Evolutionary conservation across 2,329 filamentous ascomycete genomes (phyloP), one percentile per base, ranked within the genome.

Genomic region (Nemania sp.): DNA sequence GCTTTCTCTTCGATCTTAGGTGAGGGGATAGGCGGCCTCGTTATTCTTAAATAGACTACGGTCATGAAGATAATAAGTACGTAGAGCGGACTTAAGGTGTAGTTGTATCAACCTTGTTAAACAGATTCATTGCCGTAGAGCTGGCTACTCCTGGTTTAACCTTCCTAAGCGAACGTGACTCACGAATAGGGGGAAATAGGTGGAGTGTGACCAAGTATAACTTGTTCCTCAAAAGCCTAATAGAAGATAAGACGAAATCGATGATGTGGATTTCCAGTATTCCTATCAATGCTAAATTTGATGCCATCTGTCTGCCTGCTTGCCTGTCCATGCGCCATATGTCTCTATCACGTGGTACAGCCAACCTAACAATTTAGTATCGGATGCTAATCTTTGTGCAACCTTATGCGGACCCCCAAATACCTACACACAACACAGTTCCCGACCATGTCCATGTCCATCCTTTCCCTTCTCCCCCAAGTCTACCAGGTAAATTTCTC

Each of bases 341-440:
- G 29, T 26, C 27, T 35, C 45, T 26, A 51, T 64, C 45, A 13
- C 24, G 7, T 58, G 26, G 24, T 15, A 49, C 26, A 45, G 13
- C 54, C 27, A 10, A 35, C 24, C 47, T n/a, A 3, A 47, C n/a
- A n/a, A 27, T 18, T 20, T 11, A 43, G 32, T 49, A 29, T 29
- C 10, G 22, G 45, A 49, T 24, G 11, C 32, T 32, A 43, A 53
- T 62, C 29, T 51, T 52, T 52, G 57, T 61, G 32, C 29, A 27
- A 61, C 35, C 32, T 53, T 13, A 60, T 60, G 29, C 18, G 26
- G 29, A 51, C 27, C 43, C 24, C 49, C 49, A 20, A 49, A 49
- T 24, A 24, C 45, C 26, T 52, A 52, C 11, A 29, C 26, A 45
- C n/a, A n/a, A n/a, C n/a, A 52, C 2, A 13, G 20, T 52, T 52